These are phyloP conservation scores for Boletus subluridellus DNA, from an alignment of 1,284 basidiomycete species.

Conservation along the genomic window DNA sequence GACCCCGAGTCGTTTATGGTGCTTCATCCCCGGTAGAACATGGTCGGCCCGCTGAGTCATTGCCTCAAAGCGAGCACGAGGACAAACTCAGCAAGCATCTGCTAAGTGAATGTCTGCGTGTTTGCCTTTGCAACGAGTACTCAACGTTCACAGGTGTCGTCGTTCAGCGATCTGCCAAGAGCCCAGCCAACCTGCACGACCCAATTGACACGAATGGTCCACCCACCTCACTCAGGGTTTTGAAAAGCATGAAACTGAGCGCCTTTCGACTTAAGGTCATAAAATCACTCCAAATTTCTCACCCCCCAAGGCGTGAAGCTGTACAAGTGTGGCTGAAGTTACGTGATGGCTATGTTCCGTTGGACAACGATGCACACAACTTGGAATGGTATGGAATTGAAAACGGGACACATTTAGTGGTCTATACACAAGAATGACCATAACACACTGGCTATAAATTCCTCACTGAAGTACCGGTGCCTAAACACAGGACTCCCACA, in stretches of 20 bases:
- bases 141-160: slow-evolving; percentile 36
- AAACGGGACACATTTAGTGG: slow-evolving; percentile 48
- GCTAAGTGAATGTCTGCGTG: slow-evolving; percentile 47
- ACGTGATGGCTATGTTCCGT: slow-evolving; percentile 45
- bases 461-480: neutral
- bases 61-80: slow-evolving; percentile 33
- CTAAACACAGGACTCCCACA: slow-evolving; percentile 12
- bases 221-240: slow-evolving; percentile 44
- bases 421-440: slow-evolving; percentile 28
- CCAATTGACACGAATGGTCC: slow-evolving; percentile 16
- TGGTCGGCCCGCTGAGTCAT: slow-evolving; percentile 49
- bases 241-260: slow-evolving; percentile 64
- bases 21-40: slow-evolving; percentile 47
- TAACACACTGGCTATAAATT: neutral
- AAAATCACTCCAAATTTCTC: slow-evolving; percentile 41
- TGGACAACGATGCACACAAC: slow-evolving; percentile 51
- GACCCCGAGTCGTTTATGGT: neutral
- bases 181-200: slow-evolving; percentile 12
- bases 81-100: slow-evolving; percentile 61
- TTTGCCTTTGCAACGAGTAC: neutral
- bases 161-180: slow-evolving; percentile 31
- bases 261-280: slow-evolving; percentile 52
- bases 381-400: slow-evolving; percentile 72
- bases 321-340: slow-evolving; percentile 55
- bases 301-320: slow-evolving; percentile 18